These are phyloP conservation scores for Yamagishiella unicocca DNA, from an alignment of 139 green algal genomes.

Conservation along the genomic window DNA sequence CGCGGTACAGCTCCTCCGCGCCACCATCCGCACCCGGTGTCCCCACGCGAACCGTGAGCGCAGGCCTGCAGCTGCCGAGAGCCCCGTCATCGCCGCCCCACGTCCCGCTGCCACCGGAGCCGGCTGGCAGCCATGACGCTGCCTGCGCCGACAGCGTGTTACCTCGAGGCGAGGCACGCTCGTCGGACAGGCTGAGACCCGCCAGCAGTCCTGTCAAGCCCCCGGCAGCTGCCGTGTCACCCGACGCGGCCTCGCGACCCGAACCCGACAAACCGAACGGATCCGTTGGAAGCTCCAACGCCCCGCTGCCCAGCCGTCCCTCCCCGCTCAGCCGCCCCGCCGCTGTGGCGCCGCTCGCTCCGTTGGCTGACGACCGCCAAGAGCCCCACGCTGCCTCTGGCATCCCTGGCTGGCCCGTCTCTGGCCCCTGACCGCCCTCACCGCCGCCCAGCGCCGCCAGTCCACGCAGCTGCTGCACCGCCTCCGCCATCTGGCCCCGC, in stretches of 20 bases:
- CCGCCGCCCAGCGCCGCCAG: background rate
- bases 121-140: background rate
- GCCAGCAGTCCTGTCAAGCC: background rate
- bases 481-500: constrained; percentile 8
- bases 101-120: too few relatives aligned
- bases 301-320: background rate
- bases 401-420: too few relatives aligned
- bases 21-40: background rate
- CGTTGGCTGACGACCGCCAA: too few relatives aligned
- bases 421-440: background rate
- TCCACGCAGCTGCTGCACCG: background rate
- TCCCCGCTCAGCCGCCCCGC: background rate
- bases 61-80: background rate
- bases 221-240: background rate
- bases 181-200: background rate
- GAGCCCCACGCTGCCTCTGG: too few relatives aligned
- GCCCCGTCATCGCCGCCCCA: background rate
- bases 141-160: too few relatives aligned
- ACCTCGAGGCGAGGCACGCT: too few relatives aligned
- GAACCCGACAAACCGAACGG: constrained; percentile 9
- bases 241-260: background rate
- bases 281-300: background rate
- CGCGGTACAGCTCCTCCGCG: background rate
- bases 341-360: background rate
- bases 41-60: background rate